Percentiles rank a stretch among this genome's conserved stretches.
Evolutionary conservation across 2,329 filamentous ascomycete genomes (phyloP).

Genomic region (Clarireedia paspali): DNA sequence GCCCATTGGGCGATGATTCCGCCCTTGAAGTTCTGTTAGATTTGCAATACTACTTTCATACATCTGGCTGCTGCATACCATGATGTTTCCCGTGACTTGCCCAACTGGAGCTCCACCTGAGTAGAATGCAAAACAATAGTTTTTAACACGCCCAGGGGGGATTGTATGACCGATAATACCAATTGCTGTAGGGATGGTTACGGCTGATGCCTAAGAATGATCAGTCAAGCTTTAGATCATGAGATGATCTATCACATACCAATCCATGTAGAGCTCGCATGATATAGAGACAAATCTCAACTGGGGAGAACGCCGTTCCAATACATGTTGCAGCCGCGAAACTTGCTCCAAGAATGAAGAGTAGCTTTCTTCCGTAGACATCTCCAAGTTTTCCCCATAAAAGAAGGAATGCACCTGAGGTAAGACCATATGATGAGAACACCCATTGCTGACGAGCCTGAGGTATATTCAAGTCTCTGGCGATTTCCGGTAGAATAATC

Average conservation of each 20-base stretch:
- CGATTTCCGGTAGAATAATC: slow-evolving; percentile 39
- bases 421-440: slow-evolving; percentile 32
- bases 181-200: slow-evolving; percentile 63
- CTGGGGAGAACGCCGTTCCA: slow-evolving; percentile 54
- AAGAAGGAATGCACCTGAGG: slow-evolving; percentile 41
- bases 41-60: background rate
- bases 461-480: slow-evolving; percentile 24
- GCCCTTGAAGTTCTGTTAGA: slow-evolving; percentile 39
- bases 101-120: slow-evolving; percentile 58
- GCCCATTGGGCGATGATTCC: slow-evolving; percentile 53
- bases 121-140: slow-evolving; percentile 61
- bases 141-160: slow-evolving; percentile 59
- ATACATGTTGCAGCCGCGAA: slow-evolving; percentile 54
- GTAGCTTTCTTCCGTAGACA: slow-evolving; percentile 38
- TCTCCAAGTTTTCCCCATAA: slow-evolving; percentile 44
- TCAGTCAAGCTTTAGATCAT: background rate
- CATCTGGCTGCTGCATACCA: slow-evolving; percentile 8
- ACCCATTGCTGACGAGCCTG: slow-evolving; percentile 27
- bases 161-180: slow-evolving; percentile 64
- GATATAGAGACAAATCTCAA: slow-evolving; percentile 61
- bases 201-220: slow-evolving; percentile 37
- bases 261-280: slow-evolving; percentile 61
- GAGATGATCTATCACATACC: slow-evolving; percentile 24
- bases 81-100: slow-evolving; percentile 51
- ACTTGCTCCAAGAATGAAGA: slow-evolving; percentile 42